These are phyloP conservation scores for Hyaloraphidium curvatum DNA, from an alignment of 192 early-diverging fungal genomes.

Conservation along the genomic window DNA sequence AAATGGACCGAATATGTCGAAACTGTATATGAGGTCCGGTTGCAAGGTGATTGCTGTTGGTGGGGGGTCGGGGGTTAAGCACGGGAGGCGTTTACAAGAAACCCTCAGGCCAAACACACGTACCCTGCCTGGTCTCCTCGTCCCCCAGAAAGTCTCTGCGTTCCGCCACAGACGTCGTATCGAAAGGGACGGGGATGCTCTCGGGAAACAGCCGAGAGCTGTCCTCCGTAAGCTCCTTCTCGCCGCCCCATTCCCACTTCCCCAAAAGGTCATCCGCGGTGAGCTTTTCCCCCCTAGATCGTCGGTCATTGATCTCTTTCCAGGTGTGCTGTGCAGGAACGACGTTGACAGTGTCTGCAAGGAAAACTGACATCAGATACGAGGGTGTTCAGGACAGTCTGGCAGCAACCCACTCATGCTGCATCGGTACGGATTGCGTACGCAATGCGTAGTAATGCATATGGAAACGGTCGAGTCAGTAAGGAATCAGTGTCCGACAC, in stretches of 20 bases:
- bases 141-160: constrained; percentile 32
- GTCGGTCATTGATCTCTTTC: constrained; percentile 8
- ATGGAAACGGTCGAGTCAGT: too few relatives aligned
- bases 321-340: constrained; percentile 13
- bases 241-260: constrained; percentile 21
- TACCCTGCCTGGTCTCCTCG: constrained; percentile 21
- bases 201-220: constrained; percentile 11
- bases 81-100: neutral
- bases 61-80: neutral
- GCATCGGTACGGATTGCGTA: too few relatives aligned
- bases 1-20: constrained; percentile 44
- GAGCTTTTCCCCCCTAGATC: constrained; percentile 6
- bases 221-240: constrained; percentile 17
- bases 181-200: constrained; percentile 11
- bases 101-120: neutral
- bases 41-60: too few relatives aligned
- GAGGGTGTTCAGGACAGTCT: too few relatives aligned
- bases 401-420: too few relatives aligned
- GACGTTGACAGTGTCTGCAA: constrained; percentile 52
- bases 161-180: constrained; percentile 20
- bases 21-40: too few relatives aligned
- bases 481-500: too few relatives aligned
- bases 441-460: too few relatives aligned
- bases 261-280: constrained; percentile 10
- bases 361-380: too few relatives aligned